Evolutionary conservation across 441 rosid species (phyloP), one percentile per base, ranked within the genome.

Genomic region (Arabidopsis lyrata): DNA sequence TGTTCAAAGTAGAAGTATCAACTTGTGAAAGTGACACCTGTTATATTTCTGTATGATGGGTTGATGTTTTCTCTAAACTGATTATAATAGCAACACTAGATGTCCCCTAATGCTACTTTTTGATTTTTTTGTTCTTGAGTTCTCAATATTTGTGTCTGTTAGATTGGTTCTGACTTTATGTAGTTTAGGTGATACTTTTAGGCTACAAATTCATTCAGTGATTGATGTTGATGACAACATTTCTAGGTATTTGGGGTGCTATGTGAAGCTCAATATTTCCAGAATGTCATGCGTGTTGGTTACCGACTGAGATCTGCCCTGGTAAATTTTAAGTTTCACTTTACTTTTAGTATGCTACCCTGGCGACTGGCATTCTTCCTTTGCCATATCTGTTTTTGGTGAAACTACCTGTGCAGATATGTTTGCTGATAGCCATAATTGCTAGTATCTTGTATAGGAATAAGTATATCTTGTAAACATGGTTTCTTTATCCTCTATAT

Each of bases 251-350:
- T 92, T 31, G 98, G 98, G 1, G 99, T 93, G 77, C 79, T 96
- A 63, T 89, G 70, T 38, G 99, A 96, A 87, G 98, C 98, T 75
- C 99, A 96, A 74, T 96, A 94, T 82, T 94, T 96, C 73, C 90
- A 88, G 86, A 96, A 96, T 89, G 97, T 93, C 70, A 82, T 96
- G 94, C 97, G 99, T 71, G 92, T 87, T 68, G 99, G 99, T 59
- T 96, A 81, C 78, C 87, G 97, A 72, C 86, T 94, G 69, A 89
- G 99, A 85, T 84, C 99, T 72, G 93, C 99, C 75, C 73, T 96
- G 96, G 99, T 96, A 90, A 84, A 67, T 77, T 71, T 55, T 42
- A 36, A 56, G 63, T 67, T 68, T 58, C 64, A 66, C 48, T 52
- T 62, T 12, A 56, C 18, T 42, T 72, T 42, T 45, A 73, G 0